Conservation (phyloP, 495 filamentous ascomycete genomes). For the Aspergillus baeticus region DNA sequence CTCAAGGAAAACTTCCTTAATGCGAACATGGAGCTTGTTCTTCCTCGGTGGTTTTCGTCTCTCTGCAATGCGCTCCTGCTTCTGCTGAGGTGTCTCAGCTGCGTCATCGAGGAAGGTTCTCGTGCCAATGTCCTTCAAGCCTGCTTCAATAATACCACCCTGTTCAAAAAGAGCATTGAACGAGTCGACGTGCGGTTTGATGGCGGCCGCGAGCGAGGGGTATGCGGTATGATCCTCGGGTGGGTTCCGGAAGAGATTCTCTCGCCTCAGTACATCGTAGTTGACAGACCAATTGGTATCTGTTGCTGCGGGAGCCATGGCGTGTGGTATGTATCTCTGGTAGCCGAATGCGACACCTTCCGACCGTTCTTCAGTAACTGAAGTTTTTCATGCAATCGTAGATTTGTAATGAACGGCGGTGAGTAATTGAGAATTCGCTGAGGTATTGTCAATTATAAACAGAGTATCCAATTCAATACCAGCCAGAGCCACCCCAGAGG, state of each 20-base stretch:
- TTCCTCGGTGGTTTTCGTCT: slow-evolving; percentile 52
- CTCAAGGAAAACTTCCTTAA: slow-evolving; percentile 74
- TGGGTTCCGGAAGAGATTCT: slow-evolving; percentile 83
- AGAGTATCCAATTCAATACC: background rate
- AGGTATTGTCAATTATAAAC: background rate
- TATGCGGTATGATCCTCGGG: slow-evolving; percentile 86
- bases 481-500: background rate
- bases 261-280: slow-evolving; percentile 77
- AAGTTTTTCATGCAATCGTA: slow-evolving; percentile 11
- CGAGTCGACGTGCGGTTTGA: slow-evolving; percentile 87
- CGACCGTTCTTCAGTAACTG: slow-evolving; percentile 4
- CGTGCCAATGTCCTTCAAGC: slow-evolving; percentile 82
- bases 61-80: slow-evolving; percentile 36
- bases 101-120: slow-evolving; percentile 84
- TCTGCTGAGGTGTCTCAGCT: slow-evolving; percentile 40
- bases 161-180: slow-evolving; percentile 89
- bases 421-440: background rate
- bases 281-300: slow-evolving; percentile 74
- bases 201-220: slow-evolving; percentile 76
- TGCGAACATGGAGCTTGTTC: slow-evolving; percentile 71
- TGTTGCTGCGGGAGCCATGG: slow-evolving; percentile 55
- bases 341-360: background rate
- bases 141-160: slow-evolving; percentile 68
- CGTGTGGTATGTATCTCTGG: slow-evolving; percentile 12
- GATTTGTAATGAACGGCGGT: background rate